Evolutionary conservation across 805 yeast species (phyloP).

Genomic region (Wickerhamiella vanderwaltii): DNA sequence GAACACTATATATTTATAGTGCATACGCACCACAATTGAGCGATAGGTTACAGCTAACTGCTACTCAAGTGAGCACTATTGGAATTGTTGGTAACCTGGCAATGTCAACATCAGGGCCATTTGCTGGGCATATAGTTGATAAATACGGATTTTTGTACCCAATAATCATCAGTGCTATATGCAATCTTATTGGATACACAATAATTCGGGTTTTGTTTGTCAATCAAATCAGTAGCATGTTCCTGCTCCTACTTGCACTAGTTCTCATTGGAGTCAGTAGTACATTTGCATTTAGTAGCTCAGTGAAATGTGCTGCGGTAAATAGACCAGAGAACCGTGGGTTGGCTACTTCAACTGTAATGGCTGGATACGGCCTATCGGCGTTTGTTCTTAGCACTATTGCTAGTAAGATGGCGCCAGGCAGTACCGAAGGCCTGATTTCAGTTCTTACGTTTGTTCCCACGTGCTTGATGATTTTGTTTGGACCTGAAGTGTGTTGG

Average conservation of each 20-base stretch:
- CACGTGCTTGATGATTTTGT: conserved; percentile 36
- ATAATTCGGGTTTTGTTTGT: conserved; percentile 43
- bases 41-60: conserved; percentile 40
- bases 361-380: conserved; percentile 62
- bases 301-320: conserved; percentile 63
- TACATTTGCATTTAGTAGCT: conserved; percentile 49
- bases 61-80: conserved; percentile 49
- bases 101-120: conserved; percentile 50
- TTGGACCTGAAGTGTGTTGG: conserved; percentile 18
- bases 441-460: conserved; percentile 33
- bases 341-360: conserved; percentile 61
- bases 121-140: conserved; percentile 57
- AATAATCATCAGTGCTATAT: conserved; percentile 38
- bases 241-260: conserved; percentile 35
- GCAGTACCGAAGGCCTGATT: conserved; percentile 41
- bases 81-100: conserved; percentile 63
- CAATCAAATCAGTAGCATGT: conserved; percentile 26
- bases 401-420: conserved; percentile 41
- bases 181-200: conserved; percentile 43
- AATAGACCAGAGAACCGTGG: conserved; percentile 57
- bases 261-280: conserved; percentile 56
- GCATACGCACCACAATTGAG: conserved; percentile 74
- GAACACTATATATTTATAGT: conserved; percentile 63
- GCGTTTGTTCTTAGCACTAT: conserved; percentile 54
- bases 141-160: conserved; percentile 45